Base-by-base conservation (phyloP, 2,329 filamentous ascomycete genomes). In the Epichloe glyceriae region DNA sequence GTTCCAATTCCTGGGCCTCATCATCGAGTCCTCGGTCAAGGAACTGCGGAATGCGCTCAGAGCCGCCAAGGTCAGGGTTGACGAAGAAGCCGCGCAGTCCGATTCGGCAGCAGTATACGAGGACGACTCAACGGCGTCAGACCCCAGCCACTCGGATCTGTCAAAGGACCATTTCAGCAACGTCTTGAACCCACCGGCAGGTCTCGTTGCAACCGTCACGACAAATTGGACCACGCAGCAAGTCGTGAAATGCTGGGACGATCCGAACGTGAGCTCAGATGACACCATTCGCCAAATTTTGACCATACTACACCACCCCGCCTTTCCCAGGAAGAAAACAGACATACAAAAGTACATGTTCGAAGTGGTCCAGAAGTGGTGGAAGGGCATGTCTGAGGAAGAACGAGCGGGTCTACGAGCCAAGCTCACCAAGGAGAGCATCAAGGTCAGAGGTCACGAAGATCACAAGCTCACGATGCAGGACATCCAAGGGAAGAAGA, bases 261-360 rank as follows among this genome's bases (percentile, higher is more conserved):
- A 95, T 60, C 77, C 82, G 2, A 79, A 1, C 78, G 0, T 44
- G 11, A 37, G 86, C 0, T 82, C 88, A 11, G 77, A 90, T 19
- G 83, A 89, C 62, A 82, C 94, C 0, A 73, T 89, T 54, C 71
- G 84, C 53, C 87, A 95, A 56, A 80, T 91, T 30, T 67, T 87
- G 41, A 76, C 78, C 17, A 80, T 86, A 5, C 89, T 95, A 69
- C 90, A 96, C 64, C 89, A 96, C 62, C 90, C 90, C 0, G 85
- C 84, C 2, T 72, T 87, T 39, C 80, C 88, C 10, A 78, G 91
- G 57, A 78, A 83, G 53, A 74, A 75, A 54, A 74, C 84, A 51
- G 83, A 91, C 62, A 80, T 89, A 33, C 90, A 95, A 57, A 76
- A 78, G 47, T 82, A 80, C 50, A 95, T 95, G 89, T 95, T 86